A percentile compares a stretch with the other conserved stretches of the same genome.
Evolutionary conservation across 345 rosid species (phyloP).

Genomic region (Laguncularia racemosa): DNA sequence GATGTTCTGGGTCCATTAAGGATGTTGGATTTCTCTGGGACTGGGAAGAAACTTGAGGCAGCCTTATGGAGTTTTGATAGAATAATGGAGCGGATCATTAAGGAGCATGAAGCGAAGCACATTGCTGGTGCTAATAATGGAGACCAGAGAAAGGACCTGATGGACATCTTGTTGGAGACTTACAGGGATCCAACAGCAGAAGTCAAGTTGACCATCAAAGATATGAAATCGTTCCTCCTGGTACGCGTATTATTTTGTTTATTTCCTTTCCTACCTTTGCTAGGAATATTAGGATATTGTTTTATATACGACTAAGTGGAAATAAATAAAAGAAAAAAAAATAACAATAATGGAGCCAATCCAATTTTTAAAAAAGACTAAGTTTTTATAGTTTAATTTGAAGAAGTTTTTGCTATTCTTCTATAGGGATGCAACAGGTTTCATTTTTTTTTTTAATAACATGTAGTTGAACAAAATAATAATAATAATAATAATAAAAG

Average conservation of each 20-base stretch:
- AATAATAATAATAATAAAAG: too few species aligned
- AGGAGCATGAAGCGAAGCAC: constrained; percentile 40
- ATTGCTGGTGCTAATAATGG: constrained; percentile 6
- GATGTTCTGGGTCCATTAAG: constrained; percentile 65
- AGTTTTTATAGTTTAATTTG: too few species aligned
- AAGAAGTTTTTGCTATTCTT: too few species aligned
- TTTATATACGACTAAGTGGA: too few species aligned
- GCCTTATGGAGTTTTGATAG: constrained; percentile 35
- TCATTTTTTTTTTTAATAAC: too few species aligned
- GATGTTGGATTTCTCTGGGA: constrained; percentile 48
- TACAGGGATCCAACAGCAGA: constrained; percentile 39
- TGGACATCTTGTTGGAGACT: constrained; percentile 33
- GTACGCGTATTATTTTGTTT: constrained; percentile 18
- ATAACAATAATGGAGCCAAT: too few species aligned
- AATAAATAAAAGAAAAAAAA: too few species aligned
- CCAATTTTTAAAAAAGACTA: too few species aligned
- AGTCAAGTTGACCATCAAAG: constrained; percentile 39
- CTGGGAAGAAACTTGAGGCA: constrained; percentile 38
- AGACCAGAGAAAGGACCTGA: constrained; percentile 25
- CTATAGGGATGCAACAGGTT: too few species aligned
- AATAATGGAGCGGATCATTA: constrained; percentile 44
- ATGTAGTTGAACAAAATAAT: too few species aligned
- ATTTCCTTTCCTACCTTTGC: too few species aligned
- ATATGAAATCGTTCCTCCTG: constrained; percentile 58
- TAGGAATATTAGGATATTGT: too few species aligned